phyloP scores from a whole-genome alignment of 257 asterid genomes.

The Cinchona pubescens region DNA sequence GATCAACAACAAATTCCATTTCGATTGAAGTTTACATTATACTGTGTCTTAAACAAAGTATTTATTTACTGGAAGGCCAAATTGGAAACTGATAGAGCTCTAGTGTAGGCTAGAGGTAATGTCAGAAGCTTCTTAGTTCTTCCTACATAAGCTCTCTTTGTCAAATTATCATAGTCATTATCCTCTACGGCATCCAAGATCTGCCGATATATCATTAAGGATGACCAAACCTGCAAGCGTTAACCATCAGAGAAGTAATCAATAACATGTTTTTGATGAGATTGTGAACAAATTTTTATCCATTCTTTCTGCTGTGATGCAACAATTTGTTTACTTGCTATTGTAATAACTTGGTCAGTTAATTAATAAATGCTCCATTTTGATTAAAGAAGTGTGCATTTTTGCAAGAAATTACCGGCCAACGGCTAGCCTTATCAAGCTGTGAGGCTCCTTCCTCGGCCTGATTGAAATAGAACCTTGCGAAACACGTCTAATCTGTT shows the following conservation, averaged over 20 bases:
- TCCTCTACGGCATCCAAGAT: conserved; percentile 67
- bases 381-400: neutral
- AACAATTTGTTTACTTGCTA: neutral
- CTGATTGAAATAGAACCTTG: conserved; percentile 63
- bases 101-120: conserved; percentile 62
- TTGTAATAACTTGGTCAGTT: neutral
- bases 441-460: conserved; percentile 82
- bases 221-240: conserved; percentile 73
- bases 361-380: neutral
- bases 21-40: neutral
- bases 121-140: conserved; percentile 56
- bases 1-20: neutral
- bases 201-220: conserved; percentile 62
- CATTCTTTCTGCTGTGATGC: neutral
- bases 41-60: neutral
- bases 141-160: conserved; percentile 74
- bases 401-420: conserved; percentile 54
- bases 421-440: conserved; percentile 75
- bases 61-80: conserved; percentile 23
- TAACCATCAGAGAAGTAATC: neutral
- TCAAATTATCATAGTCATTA: conserved; percentile 65
- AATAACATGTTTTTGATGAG: neutral
- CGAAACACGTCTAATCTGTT: conserved; percentile 70
- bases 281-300: neutral
- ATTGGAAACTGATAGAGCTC: conserved; percentile 36